phyloP scores from a whole-genome alignment of 192 early-diverging fungal genomes.

The Allomyces macrogynus region DNA sequence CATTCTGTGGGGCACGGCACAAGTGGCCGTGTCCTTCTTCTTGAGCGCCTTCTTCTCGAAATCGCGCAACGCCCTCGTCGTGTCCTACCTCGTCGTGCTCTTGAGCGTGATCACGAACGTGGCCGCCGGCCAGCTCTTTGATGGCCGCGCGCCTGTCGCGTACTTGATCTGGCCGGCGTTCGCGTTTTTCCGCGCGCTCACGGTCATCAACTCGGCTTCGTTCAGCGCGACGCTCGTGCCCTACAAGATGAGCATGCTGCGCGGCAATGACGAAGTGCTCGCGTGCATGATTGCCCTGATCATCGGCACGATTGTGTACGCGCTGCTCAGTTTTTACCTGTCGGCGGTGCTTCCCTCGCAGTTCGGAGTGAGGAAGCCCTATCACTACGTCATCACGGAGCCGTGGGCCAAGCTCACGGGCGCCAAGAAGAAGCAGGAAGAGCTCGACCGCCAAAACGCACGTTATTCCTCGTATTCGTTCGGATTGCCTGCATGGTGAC shows the following conservation, averaged over 20 bases:
- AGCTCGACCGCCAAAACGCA: neutral
- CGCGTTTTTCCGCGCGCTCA: conserved; percentile 39
- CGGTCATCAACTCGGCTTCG: conserved; percentile 27
- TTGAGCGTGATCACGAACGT: conserved; percentile 42
- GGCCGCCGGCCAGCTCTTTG: conserved; percentile 21
- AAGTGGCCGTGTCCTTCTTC: conserved; percentile 44
- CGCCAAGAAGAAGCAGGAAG: conserved; percentile 6
- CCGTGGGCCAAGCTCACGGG: conserved; percentile 13
- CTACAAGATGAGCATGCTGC: conserved; percentile 29
- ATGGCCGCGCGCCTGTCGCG: conserved; percentile 12
- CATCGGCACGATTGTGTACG: conserved; percentile 23
- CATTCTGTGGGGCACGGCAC: conserved; percentile 43
- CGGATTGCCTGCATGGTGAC: no score
- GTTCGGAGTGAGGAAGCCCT: conserved; percentile 38
- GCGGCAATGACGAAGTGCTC: conserved; percentile 30
- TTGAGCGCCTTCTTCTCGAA: conserved; percentile 37
- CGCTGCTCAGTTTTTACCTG: conserved; percentile 20
- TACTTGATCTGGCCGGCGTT: conserved; percentile 53
- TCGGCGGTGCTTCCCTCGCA: conserved; percentile 34
- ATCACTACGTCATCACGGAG: conserved; percentile 31
- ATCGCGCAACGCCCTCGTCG: conserved; percentile 32
- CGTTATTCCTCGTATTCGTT: neutral
- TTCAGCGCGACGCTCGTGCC: conserved; percentile 17
- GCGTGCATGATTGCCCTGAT: conserved; percentile 30
- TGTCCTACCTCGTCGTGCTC: conserved; percentile 40